These are phyloP conservation scores for Rhizomucor miehei DNA, from an alignment of 371 early-diverging fungal species.

Conservation along the genomic window DNA sequence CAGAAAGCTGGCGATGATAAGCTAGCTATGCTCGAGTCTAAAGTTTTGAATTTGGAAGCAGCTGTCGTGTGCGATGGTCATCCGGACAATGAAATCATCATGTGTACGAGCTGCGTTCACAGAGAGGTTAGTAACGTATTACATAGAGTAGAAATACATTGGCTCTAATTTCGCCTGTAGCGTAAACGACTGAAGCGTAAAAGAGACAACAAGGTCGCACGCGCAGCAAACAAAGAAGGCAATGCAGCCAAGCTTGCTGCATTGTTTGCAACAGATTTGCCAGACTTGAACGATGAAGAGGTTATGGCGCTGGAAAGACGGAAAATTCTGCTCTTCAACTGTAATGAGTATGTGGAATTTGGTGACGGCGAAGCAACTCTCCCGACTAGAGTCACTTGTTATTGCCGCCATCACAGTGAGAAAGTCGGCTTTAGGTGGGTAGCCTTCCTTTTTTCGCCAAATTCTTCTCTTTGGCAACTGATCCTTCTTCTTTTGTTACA, in stretches of 20 bases:
- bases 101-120: constrained; percentile 74
- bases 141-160: too few relatives aligned
- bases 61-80: constrained; percentile 75
- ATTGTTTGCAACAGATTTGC: constrained; percentile 39
- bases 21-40: constrained; percentile 26
- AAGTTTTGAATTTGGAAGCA: constrained; percentile 56
- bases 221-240: constrained; percentile 48
- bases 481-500: constrained; percentile 1
- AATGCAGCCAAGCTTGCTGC: constrained; percentile 47
- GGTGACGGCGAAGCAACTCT: constrained; percentile 72
- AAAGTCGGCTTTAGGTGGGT: constrained; percentile 79
- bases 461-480: not conserved
- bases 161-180: constrained; percentile 22
- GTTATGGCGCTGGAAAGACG: constrained; percentile 50
- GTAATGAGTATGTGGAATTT: constrained; percentile 70
- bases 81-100: constrained; percentile 62
- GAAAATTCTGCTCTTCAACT: constrained; percentile 68
- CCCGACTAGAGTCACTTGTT: constrained; percentile 81
- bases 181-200: constrained; percentile 52
- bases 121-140: constrained; percentile 55
- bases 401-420: constrained; percentile 85
- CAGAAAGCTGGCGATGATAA: constrained; percentile 34
- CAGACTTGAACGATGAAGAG: constrained; percentile 39
- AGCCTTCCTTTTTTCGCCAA: too few relatives aligned
- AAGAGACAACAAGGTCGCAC: constrained; percentile 51